Evolutionary conservation across 495 filamentous ascomycete genomes (phyloP), one percentile per base, ranked within the genome.

Genomic region (Polyplosphaeria fusca): DNA sequence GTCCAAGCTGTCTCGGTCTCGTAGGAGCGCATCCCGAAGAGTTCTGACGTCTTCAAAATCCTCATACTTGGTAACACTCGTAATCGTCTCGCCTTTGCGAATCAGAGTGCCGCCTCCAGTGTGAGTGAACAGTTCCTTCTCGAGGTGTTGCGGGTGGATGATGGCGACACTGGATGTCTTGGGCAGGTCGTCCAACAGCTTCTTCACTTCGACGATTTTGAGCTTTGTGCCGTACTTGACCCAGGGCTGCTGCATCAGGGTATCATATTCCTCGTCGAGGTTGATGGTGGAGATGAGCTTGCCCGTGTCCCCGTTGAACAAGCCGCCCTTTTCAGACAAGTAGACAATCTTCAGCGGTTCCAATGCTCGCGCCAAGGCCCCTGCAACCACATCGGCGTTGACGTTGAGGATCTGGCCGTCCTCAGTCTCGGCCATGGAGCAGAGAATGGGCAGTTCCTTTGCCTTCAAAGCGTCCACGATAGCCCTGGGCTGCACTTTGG

Each of bases 161-260:
- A 98, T 97, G 23, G 93, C 93, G 52, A 98, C 94, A 66, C 91
- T 96, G 38, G 93, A 95, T 11, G 90, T 88, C 63, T 89, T 82
- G 35, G 93, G 93, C 11, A 98, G 81, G 24, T 86, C 84, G 50
- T 86, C 86, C 46, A 98, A 77, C 7, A 98, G 81, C 18, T 93
- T 88, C 77, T 96, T 96, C 74, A 96, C 95, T 76, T 98, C 92
- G 74, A 92, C 94, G 74, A 98, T 96, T 86, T 98, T 98, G 52
- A 96, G 76, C 63, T 91, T 84, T 38, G 93, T 98, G 27, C 93
- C 93, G 72, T 95, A 93, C 59, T 87, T 86, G 68, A 95, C 94
- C 93, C 93, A 98, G 70, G 87, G 84, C 74, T 96, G 91, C 43
- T 79, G 83, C 92, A 98, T 96, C 63, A 96, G 78, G 68, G 90